Percentiles rank a stretch among this genome's conserved stretches.
Conservation (phyloP, 768 basidiomycete genomes). For the Lactarius evosmus region DNA sequence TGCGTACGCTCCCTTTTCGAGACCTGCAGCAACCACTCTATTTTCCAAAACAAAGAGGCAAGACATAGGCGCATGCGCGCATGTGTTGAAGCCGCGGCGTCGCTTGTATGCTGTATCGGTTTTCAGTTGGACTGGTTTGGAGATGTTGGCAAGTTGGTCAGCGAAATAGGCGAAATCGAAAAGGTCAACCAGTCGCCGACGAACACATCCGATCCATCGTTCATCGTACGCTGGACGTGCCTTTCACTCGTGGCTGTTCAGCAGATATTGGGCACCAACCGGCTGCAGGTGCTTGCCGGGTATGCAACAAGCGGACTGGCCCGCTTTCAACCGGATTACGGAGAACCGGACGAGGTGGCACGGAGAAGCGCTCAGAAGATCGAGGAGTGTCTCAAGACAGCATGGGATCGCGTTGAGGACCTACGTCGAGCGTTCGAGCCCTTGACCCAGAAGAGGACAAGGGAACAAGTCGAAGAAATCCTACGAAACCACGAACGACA, state of each 20-base stretch:
- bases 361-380: not conserved
- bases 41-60: not conserved
- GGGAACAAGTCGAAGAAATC: not conserved
- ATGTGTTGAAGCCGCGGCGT: conserved; percentile 4
- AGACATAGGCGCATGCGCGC: conserved; percentile 3
- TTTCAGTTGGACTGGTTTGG: conserved; percentile 4
- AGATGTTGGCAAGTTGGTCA: not conserved
- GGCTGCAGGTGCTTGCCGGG: not conserved
- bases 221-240: conserved; percentile 10
- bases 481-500: not conserved
- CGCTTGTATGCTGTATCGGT: not conserved
- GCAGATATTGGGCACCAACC: not conserved
- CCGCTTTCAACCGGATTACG: not conserved
- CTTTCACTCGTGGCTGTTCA: conserved; percentile 4
- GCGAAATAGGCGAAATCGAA: conserved; percentile 1
- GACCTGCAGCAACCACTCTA: conserved; percentile 1
- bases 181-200: not conserved
- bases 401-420: not conserved
- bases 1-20: not conserved
- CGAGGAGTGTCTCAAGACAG: not conserved
- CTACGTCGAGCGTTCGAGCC: conserved; percentile 5
- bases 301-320: conserved; percentile 3
- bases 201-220: not conserved
- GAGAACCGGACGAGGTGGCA: not conserved
- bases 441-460: not conserved